Base-by-base conservation (phyloP, 495 filamentous ascomycete genomes). In the Staphylotrichum tortipilum region DNA sequence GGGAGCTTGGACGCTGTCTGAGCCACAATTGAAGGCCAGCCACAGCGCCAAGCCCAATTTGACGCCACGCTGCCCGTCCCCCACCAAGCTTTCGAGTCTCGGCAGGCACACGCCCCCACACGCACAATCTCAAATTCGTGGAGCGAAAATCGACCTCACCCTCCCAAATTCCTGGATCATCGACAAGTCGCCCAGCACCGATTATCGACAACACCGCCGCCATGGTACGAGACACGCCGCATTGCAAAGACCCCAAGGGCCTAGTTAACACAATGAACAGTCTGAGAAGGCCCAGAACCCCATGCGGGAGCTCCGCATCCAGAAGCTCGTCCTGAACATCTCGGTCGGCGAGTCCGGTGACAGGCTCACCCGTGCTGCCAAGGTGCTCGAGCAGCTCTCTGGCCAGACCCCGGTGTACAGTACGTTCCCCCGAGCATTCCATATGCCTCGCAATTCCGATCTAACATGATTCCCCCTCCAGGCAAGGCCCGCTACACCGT, bases 251-350 rank as follows among this genome's bases (percentile, higher is more conserved):
- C 7, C 33, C 9, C 7, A 2, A 9, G 3, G 7, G 12, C 8
- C 0, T 3, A 21, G n/a, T 49, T 62, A 66, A 60, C 61, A 65
- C 58, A 53, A 63, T 33, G 48, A 45, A 35, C 49, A 72, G 68
- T 68, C 73, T 71, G 79, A 88, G 68, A 91, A 97, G 79, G 76
- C 77, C 74, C 76, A 79, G 65, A 98, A 98, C 81, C 90, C 92
- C 75, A 97, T 97, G 94, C 86, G 89, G 76, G 90, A 97, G 79
- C 87, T 99, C 69, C 86, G 88, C 78, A 95, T 99, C 78, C 88
- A 95, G 78, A 99, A 99, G 81, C 88, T 99, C 75, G 92, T 97
- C 71, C 90, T 99, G 68, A 99, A 99, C 83, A 99, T 99, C 81
- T 95, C 85, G 52, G 94, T 99, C 70, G 94, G 94, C 76, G 94